phyloP scores from a whole-genome alignment of 1,139 yeast species.

The Wickerhamiella pararugosa region DNA sequence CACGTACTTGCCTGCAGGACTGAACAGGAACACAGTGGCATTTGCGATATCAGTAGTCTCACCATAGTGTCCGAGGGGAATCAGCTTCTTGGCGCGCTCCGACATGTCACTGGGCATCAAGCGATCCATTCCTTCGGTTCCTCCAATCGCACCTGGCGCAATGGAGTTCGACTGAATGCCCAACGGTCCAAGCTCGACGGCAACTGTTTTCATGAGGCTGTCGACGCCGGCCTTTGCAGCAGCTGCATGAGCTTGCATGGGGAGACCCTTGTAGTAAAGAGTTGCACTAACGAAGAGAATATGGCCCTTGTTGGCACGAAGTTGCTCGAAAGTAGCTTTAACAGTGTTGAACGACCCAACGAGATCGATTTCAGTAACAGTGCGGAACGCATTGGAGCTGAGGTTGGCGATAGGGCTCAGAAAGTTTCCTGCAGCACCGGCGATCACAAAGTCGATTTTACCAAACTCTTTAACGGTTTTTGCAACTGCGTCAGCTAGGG shows the following conservation, averaged over 20 bases:
- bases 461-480: slow-evolving; percentile 36
- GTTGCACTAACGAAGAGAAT: slow-evolving; percentile 77
- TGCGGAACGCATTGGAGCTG: slow-evolving; percentile 71
- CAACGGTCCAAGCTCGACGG: slow-evolving; percentile 78
- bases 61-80: slow-evolving; percentile 74
- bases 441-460: slow-evolving; percentile 9
- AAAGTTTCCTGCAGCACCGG: slow-evolving; percentile 91
- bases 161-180: slow-evolving; percentile 70
- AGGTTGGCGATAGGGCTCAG: slow-evolving; percentile 62
- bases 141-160: slow-evolving; percentile 77
- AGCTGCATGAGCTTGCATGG: slow-evolving; percentile 73
- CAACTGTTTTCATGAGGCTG: slow-evolving; percentile 64
- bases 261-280: slow-evolving; percentile 72
- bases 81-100: slow-evolving; percentile 29
- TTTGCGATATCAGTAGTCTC: slow-evolving; percentile 70
- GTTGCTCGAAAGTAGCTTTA: slow-evolving; percentile 58
- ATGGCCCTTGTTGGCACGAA: slow-evolving; percentile 47
- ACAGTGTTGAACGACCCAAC: slow-evolving; percentile 78
- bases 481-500: slow-evolving; percentile 46
- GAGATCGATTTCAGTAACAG: slow-evolving; percentile 72
- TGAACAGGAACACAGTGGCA: slow-evolving; percentile 68
- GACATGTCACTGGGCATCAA: slow-evolving; percentile 31
- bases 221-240: slow-evolving; percentile 94
- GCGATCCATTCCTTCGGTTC: slow-evolving; percentile 66
- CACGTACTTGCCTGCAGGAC: slow-evolving; percentile 65